A percentile compares a stretch with the other conserved stretches of the same genome.
Conservation (phyloP, 129 eudicot species). For the Flaveria robusta region DNA sequence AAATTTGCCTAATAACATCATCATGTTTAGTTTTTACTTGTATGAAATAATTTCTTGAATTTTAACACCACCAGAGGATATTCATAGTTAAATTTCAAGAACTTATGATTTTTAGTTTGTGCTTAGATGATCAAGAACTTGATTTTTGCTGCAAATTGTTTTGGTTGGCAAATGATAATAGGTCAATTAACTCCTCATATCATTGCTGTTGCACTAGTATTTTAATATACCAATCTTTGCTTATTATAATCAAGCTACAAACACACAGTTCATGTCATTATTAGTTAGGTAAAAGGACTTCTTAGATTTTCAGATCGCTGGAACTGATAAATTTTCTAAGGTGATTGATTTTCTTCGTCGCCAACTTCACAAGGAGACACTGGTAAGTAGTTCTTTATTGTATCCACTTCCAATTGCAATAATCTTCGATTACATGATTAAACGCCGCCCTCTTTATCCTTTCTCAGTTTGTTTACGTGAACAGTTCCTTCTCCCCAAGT, state of each 20-base stretch:
- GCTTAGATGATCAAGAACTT: neutral
- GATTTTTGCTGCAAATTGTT: neutral
- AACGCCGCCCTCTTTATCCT: neutral
- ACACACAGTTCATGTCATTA: neutral
- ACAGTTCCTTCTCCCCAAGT: conserved; percentile 94
- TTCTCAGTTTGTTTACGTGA: conserved; percentile 82
- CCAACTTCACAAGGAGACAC: conserved; percentile 83
- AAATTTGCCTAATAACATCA: neutral
- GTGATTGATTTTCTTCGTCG: conserved; percentile 90
- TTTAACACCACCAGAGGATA: neutral
- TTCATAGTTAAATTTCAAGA: no score
- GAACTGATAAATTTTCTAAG: conserved; percentile 74
- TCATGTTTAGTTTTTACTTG: no score
- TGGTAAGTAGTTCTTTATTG: conserved; percentile 45
- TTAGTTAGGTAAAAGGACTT: conserved; percentile 13
- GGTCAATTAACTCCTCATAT: neutral
- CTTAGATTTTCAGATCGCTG: conserved; percentile 60
- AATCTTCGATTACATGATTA: conserved; percentile 3
- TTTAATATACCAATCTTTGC: neutral
- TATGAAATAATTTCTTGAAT: no score
- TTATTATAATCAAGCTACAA: conserved; percentile 9
- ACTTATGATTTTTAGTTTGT: neutral
- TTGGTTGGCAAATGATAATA: conserved; percentile 11
- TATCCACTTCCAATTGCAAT: conserved; percentile 1
- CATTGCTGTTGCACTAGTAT: neutral